Percentiles rank a stretch among this genome's conserved stretches.
Conservation (phyloP, 352 stramenopile genomes). For the Globisporangium ultimum region DNA sequence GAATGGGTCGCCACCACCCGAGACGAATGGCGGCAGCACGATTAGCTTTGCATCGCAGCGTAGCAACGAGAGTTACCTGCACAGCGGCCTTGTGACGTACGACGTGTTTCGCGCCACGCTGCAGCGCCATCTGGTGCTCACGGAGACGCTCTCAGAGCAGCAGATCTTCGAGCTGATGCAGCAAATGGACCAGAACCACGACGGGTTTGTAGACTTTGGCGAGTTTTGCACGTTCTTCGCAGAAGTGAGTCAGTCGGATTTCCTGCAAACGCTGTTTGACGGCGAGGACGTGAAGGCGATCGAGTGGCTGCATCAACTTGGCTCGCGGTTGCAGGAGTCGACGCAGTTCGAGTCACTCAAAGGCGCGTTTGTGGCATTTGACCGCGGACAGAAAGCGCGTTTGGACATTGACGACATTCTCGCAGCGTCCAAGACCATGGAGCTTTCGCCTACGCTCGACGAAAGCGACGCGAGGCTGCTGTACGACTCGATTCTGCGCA, state of each 20-base stretch:
- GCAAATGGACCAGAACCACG: slow-evolving; percentile 88
- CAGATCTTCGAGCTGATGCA: slow-evolving; percentile 94
- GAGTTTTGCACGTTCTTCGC: slow-evolving; percentile 89
- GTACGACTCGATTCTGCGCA: slow-evolving; percentile 62
- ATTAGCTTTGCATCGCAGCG: slow-evolving; percentile 27
- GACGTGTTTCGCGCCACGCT: slow-evolving; percentile 76
- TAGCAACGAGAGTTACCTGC: slow-evolving; percentile 46
- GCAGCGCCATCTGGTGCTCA: slow-evolving; percentile 51
- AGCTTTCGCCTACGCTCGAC: slow-evolving; percentile 47
- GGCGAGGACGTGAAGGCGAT: slow-evolving; percentile 71
- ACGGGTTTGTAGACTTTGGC: slow-evolving; percentile 86
- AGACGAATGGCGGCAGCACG: slow-evolving; percentile 15
- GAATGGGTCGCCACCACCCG: not conserved
- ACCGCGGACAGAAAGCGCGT: slow-evolving; percentile 31
- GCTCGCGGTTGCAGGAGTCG: slow-evolving; percentile 34
- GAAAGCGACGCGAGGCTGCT: slow-evolving; percentile 45
- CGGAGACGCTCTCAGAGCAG: slow-evolving; percentile 73
- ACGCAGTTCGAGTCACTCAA: slow-evolving; percentile 45
- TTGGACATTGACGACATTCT: slow-evolving; percentile 49
- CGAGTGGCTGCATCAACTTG: slow-evolving; percentile 66
- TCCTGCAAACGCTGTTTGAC: slow-evolving; percentile 75
- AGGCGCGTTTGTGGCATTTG: slow-evolving; percentile 59
- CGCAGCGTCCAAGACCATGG: slow-evolving; percentile 42
- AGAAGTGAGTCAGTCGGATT: slow-evolving; percentile 68
- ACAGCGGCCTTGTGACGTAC: slow-evolving; percentile 62